Conservation (phyloP, 179 eudicot genomes). For the Beta lomatogona region DNA sequence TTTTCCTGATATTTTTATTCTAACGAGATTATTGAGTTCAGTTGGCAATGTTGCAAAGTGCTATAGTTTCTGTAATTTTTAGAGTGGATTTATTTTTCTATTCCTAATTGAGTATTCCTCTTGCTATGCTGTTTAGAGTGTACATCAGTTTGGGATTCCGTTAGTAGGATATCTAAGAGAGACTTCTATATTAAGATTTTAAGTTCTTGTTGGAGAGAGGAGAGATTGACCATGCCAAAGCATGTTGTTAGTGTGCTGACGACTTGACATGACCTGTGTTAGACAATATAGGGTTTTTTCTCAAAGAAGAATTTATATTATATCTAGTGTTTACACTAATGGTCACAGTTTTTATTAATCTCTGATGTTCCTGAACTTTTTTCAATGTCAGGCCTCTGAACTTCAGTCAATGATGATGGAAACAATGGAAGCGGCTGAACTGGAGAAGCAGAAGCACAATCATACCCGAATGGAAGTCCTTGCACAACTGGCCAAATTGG, state of each 20-base stretch:
- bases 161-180: not conserved
- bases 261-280: not conserved
- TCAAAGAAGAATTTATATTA: not conserved
- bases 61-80: not conserved
- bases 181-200: not conserved
- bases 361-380: slow-evolving; percentile 8
- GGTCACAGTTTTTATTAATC: slow-evolving; percentile 2
- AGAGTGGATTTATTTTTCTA: not conserved
- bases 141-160: not conserved
- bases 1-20: too few species aligned
- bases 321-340: not conserved
- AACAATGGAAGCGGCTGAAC: slow-evolving; percentile 88
- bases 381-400: slow-evolving; percentile 66
- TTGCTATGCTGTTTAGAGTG: not conserved
- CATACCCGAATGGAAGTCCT: slow-evolving; percentile 92
- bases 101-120: not conserved
- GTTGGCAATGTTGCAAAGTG: not conserved
- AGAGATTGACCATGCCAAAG: not conserved
- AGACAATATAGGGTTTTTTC: not conserved
- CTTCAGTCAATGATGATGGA: slow-evolving; percentile 86
- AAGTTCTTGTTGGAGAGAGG: not conserved
- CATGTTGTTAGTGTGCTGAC: not conserved
- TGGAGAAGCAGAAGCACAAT: slow-evolving; percentile 94
- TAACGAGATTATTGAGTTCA: not conserved
- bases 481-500: slow-evolving; percentile 73